Conservation (phyloP, 2,329 filamentous ascomycete species). For the Calonectria naviculata region DNA sequence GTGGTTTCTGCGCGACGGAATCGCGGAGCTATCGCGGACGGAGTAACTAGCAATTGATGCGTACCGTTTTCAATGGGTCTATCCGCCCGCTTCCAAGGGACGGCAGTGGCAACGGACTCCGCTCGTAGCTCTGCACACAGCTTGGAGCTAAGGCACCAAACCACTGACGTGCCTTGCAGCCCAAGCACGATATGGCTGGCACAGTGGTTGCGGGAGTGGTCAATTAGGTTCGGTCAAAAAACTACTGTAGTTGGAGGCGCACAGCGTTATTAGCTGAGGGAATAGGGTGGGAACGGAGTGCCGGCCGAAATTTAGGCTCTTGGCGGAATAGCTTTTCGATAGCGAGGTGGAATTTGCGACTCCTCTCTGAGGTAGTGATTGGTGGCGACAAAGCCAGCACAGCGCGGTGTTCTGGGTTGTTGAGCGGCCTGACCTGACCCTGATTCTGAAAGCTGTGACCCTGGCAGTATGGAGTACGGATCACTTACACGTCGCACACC, state of each 20-base stretch:
- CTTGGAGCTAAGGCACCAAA: not conserved
- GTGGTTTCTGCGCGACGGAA: not conserved
- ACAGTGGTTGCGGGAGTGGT: not conserved
- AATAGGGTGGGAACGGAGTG: not conserved
- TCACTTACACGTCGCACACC: not conserved
- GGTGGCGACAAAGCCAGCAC: not conserved
- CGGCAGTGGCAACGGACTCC: conserved; percentile 7
- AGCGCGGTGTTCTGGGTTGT: conserved; percentile 5
- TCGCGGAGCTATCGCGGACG: not conserved
- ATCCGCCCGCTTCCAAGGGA: not conserved
- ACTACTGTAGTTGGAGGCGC: not conserved
- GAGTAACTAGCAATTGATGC: not conserved
- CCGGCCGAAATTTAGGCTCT: not conserved
- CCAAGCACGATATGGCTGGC: not conserved
- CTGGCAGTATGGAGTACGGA: not conserved
- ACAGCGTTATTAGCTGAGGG: not conserved
- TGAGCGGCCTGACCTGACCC: conserved; percentile 8
- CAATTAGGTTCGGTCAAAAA: not conserved
- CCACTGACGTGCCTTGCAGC: not conserved
- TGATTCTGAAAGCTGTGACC: conserved; percentile 14
- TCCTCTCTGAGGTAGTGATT: not conserved
- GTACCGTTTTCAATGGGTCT: conserved; percentile 5
- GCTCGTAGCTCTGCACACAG: not conserved
- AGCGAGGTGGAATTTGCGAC: not conserved
- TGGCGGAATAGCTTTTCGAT: not conserved